These are phyloP conservation scores for Phytophthora hibernalis DNA, from an alignment of 352 stramenopile genomes.

Conservation along the genomic window DNA sequence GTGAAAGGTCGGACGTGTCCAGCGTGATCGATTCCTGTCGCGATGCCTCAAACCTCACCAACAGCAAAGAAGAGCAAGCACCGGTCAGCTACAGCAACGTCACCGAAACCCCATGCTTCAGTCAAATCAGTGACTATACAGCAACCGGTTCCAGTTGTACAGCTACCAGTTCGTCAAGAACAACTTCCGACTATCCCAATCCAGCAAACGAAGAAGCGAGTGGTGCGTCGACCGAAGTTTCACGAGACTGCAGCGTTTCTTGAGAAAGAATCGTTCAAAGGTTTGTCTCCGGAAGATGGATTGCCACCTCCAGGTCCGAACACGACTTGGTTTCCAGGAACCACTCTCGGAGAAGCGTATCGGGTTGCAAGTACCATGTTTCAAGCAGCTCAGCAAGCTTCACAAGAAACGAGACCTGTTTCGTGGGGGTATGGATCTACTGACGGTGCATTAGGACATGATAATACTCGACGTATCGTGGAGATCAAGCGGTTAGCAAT, in stretches of 20 bases:
- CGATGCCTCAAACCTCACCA: slow-evolving; percentile 17
- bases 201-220: slow-evolving; percentile 38
- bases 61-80: slow-evolving; percentile 11
- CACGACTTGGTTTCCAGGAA: slow-evolving; percentile 21
- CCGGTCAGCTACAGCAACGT: no score
- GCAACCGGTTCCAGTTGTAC: background rate
- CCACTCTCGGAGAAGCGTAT: slow-evolving; percentile 43
- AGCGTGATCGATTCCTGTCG: slow-evolving; percentile 1
- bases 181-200: background rate
- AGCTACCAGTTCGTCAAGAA: background rate
- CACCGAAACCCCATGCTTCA: no score
- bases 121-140: slow-evolving; percentile 6
- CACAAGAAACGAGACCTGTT: slow-evolving; percentile 40
- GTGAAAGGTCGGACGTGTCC: slow-evolving; percentile 34
- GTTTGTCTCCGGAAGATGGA: slow-evolving; percentile 15
- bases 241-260: slow-evolving; percentile 57
- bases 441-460: slow-evolving; percentile 55
- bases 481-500: slow-evolving; percentile 42
- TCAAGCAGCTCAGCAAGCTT: slow-evolving; percentile 34
- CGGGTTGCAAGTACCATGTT: slow-evolving; percentile 52
- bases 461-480: slow-evolving; percentile 33
- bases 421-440: slow-evolving; percentile 64
- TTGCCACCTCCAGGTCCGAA: slow-evolving; percentile 7
- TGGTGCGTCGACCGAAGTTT: slow-evolving; percentile 47
- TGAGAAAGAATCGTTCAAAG: slow-evolving; percentile 44